Percentiles rank a stretch among this genome's conserved stretches.
These are phyloP conservation scores for Mycena indigotica DNA, from an alignment of 768 basidiomycete species.

Conservation along the genomic window DNA sequence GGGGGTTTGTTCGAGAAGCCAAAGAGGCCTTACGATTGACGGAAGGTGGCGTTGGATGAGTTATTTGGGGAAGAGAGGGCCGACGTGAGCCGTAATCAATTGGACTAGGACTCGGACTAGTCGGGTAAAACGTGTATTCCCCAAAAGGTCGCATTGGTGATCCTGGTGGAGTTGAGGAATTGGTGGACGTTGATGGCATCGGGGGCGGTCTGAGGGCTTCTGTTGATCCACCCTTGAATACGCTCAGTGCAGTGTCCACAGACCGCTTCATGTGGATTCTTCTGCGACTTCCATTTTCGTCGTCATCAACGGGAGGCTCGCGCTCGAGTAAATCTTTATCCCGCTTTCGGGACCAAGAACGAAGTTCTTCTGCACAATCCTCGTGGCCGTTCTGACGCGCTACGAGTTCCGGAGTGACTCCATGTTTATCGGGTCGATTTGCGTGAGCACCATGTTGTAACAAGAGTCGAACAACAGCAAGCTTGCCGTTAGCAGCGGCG, in stretches of 20 bases:
- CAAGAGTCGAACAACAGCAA: constrained; percentile 72
- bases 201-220: constrained; percentile 36
- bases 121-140: constrained; percentile 50
- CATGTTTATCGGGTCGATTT: constrained; percentile 86
- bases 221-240: constrained; percentile 36
- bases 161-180: constrained; percentile 44
- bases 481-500: constrained; percentile 93
- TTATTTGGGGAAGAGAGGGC: constrained; percentile 70
- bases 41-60: constrained; percentile 34
- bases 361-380: constrained; percentile 73
- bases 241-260: constrained; percentile 70
- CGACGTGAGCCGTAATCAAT: constrained; percentile 48
- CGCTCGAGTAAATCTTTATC: constrained; percentile 64
- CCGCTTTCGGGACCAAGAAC: constrained; percentile 65
- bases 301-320: constrained; percentile 32
- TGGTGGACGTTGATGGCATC: constrained; percentile 33
- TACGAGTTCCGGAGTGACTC: constrained; percentile 81
- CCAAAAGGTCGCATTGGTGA: constrained; percentile 45
- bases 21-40: constrained; percentile 40
- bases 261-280: constrained; percentile 77
- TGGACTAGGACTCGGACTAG: constrained; percentile 32
- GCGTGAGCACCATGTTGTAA: constrained; percentile 85
- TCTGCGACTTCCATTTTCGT: constrained; percentile 38
- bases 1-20: constrained; percentile 34
- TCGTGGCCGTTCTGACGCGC: constrained; percentile 81